Base-by-base conservation (phyloP, 2,329 filamentous ascomycete species). In the Penicillium palitans region DNA sequence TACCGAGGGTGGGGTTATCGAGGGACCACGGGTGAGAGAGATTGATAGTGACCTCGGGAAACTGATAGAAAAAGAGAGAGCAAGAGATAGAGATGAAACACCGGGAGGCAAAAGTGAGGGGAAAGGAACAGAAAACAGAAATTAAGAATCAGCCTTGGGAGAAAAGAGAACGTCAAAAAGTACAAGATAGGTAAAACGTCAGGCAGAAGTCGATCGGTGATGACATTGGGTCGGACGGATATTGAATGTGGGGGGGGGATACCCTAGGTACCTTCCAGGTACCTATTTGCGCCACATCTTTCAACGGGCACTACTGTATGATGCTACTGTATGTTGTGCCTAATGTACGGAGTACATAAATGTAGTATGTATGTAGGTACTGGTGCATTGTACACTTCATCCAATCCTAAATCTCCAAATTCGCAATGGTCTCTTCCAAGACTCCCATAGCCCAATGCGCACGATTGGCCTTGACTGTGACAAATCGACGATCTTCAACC, bases 361-460 rank as follows among this genome's bases (percentile, higher is more conserved):
- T 49, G 53, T 55, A 48, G n/a, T 27, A 52, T 15, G 37, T 27
- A 24, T 25, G 29, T 31, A 29, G 8, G 29, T 12, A 15, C 3
- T 12, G 31, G 3, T 35, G 46, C 19, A 48, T 48, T 33, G 21
- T 45, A 35, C 27, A 29, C 29, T 55, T 59, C 42, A 21, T 31
- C 39, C 55, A 58, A 61, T 66, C 61, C 50, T 81, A 80, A 41
- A 90, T 68, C 57, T 84, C 84, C 66, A 90, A 74, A 66, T 78
- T 80, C 61, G 86, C 81, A 62, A 95, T 80, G 72, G 96, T 90
- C 57, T 88, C 84, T 68, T 96, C 90, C n/a, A 91, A 83, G 3
- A 96, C 70, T 0, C 93, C 93, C 71, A 96, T 82, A 1, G 91
- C 91, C 78, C 89, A 92, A 66, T 88, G 86, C 4, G 89, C 80